Evolutionary conservation across 2,329 filamentous ascomycete genomes (phyloP), one percentile per base, ranked within the genome.

Genomic region (Atkinsonella hypoxylon): DNA sequence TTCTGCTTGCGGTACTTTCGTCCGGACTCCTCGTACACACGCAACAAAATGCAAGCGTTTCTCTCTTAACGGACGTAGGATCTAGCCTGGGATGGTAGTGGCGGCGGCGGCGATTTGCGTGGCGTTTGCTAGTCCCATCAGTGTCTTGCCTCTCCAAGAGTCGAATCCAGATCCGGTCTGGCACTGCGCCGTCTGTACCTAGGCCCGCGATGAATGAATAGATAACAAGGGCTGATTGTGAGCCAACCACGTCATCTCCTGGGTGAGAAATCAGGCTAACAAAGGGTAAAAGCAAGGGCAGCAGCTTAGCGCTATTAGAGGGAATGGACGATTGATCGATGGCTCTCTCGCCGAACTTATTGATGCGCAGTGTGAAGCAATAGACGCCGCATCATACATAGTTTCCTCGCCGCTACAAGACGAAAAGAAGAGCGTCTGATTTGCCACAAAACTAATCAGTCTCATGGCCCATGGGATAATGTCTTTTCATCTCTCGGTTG

Each of bases 151-250:
- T 61, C 58, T 61, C 59, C 60, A 50, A 55, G 56, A 42, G 62
- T 63, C 62, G 63, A 60, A 60, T 63, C 64, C 62, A 62, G 62
- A 66, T 66, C 62, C 62, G 64, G 57, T 51, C 51, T 56, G 54
- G 53, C 51, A 55, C 51, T 47, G 52, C 51, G 49, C 53, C 55
- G 39, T 45, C 31, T 51, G 20, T 34, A 44, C 41, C 30, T 31
- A 26, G 18, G 18, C 39, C n/a, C 39, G 39, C 39, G 39, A 41
- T 41, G n/a, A 41, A 41, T 41, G n/a, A 41, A 41, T 41, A 40
- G 15, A 15, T n/a, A 10, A 41, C 13, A 17, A 9, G 12, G 13
- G 46, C 17, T 2, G 12, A n/a, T 12, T 39, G 39, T 22, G 15
- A 46, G 47, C 51, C 55, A 54, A 47, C 53, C 55, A 56, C 51